phyloP scores from a whole-genome alignment of 2,329 filamentous ascomycete genomes.

The Fusarium tjaetaba region DNA sequence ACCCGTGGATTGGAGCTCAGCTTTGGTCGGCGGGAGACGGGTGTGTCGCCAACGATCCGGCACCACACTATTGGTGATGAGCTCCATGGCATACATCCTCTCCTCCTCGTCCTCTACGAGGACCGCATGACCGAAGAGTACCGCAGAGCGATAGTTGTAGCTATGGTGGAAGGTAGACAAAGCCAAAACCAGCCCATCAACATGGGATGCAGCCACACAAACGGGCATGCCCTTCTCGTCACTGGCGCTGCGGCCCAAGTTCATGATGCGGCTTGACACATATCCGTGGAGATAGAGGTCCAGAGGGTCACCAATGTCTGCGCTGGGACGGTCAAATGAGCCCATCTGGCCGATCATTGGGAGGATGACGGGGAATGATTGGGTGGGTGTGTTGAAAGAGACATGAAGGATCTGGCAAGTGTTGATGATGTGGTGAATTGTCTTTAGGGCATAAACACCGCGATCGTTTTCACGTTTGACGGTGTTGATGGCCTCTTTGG shows the following conservation, averaged over 20 bases:
- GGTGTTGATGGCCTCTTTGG: constrained; percentile 70
- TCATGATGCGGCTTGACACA: constrained; percentile 81
- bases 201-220: constrained; percentile 75
- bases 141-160: constrained; percentile 86
- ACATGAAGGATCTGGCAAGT: constrained; percentile 79
- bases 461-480: constrained; percentile 73
- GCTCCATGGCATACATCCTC: constrained; percentile 79
- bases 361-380: constrained; percentile 79
- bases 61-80: constrained; percentile 80
- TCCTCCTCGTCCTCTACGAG: constrained; percentile 74
- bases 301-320: constrained; percentile 69
- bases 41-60: constrained; percentile 74
- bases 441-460: constrained; percentile 75
- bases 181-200: constrained; percentile 83
- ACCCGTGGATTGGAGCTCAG: constrained; percentile 79
- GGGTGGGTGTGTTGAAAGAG: constrained; percentile 73
- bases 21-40: constrained; percentile 74
- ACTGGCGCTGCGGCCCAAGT: constrained; percentile 56
- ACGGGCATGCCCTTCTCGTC: constrained; percentile 68
- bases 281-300: constrained; percentile 88
- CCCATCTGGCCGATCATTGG: constrained; percentile 90
- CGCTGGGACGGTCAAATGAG: constrained; percentile 71
- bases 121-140: constrained; percentile 78
- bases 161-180: constrained; percentile 83
- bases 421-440: constrained; percentile 82